These are phyloP conservation scores for Saraca asoca DNA, from an alignment of 331 rosid species.

Conservation along the genomic window DNA sequence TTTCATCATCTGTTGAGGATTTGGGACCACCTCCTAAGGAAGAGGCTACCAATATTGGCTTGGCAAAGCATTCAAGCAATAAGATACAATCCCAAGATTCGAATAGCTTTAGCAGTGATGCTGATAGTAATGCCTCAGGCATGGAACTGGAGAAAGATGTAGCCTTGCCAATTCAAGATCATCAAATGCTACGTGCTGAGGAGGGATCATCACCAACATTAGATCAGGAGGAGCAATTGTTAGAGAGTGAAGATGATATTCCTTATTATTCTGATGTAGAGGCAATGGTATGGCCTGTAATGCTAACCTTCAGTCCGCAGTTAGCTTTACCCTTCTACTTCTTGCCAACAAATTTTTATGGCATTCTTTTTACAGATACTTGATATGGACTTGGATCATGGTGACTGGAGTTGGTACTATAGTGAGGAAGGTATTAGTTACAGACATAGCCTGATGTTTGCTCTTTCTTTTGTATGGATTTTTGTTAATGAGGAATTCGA, in stretches of 20 bases:
- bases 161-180: constrained; percentile 46
- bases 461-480: too few relatives aligned
- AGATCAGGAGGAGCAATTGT: constrained; percentile 53
- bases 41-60: constrained; percentile 36
- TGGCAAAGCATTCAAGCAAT: constrained; percentile 38
- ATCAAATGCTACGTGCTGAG: constrained; percentile 45
- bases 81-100: constrained; percentile 46
- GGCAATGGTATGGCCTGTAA: constrained; percentile 70
- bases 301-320: constrained; percentile 20
- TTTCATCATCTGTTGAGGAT: constrained; percentile 46
- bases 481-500: too few relatives aligned
- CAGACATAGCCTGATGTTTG: not conserved
- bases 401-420: constrained; percentile 57
- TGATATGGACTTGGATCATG: constrained; percentile 95
- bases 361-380: constrained; percentile 62
- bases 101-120: constrained; percentile 35
- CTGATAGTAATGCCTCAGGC: constrained; percentile 45
- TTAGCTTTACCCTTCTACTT: constrained; percentile 24
- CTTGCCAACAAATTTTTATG: constrained; percentile 13
- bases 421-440: constrained; percentile 69
- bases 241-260: constrained; percentile 79
- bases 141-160: constrained; percentile 46
- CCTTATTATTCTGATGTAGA: constrained; percentile 90
- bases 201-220: constrained; percentile 36
- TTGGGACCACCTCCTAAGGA: constrained; percentile 45